These are phyloP conservation scores for Boletus semigastroideus DNA, from an alignment of 1,284 basidiomycete species.

Conservation along the genomic window DNA sequence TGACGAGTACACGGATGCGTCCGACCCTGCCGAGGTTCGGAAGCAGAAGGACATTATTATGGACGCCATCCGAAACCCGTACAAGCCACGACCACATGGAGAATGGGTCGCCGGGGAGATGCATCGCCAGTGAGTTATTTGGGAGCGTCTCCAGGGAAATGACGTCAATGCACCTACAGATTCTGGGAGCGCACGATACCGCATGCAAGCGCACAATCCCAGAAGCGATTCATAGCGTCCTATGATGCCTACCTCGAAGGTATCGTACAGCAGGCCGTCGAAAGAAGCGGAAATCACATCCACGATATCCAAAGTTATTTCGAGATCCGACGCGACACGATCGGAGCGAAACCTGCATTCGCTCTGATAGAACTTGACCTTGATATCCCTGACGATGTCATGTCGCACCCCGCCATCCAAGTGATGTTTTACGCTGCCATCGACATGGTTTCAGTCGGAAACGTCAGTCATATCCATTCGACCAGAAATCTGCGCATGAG, in stretches of 20 bases:
- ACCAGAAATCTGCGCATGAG: neutral
- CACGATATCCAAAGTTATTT: conserved; percentile 36
- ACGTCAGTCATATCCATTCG: neutral
- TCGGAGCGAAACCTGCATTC: neutral
- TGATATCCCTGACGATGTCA: neutral
- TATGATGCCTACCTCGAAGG: conserved; percentile 34
- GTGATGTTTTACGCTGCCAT: neutral
- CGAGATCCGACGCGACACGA: conserved; percentile 3
- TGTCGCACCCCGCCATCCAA: neutral
- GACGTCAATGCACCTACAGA: neutral
- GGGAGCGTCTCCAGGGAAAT: too few species aligned
- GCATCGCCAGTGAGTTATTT: conserved; percentile 11
- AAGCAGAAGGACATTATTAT: conserved; percentile 34
- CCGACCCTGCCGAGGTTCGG: conserved; percentile 26
- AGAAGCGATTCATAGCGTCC: conserved; percentile 34
- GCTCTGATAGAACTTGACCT: neutral
- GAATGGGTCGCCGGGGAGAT: conserved; percentile 15
- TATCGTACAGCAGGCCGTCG: conserved; percentile 37
- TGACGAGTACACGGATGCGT: conserved; percentile 42
- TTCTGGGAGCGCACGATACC: conserved; percentile 8
- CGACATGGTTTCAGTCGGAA: neutral
- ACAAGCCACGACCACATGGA: conserved; percentile 8
- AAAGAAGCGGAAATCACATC: conserved; percentile 29
- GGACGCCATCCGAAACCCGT: conserved; percentile 32
- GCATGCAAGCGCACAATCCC: neutral